Evolutionary conservation across 805 yeast species (phyloP).

Genomic region (Metschnikowia noctiluminum): DNA sequence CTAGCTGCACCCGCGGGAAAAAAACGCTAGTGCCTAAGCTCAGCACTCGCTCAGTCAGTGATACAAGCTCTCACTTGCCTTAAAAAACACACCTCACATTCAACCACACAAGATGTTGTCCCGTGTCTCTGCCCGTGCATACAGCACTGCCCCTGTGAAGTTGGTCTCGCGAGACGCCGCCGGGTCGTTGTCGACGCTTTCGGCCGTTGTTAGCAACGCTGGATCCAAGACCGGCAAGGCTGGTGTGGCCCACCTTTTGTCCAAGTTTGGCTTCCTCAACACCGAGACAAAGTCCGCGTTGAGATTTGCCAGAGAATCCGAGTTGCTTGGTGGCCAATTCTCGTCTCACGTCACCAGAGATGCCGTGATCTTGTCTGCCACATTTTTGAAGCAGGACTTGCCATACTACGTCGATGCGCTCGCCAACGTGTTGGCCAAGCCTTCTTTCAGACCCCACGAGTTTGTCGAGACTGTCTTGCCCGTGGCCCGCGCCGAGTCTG

Average conservation of each 20-base stretch:
- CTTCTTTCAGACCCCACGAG: constrained; percentile 82
- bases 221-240: constrained; percentile 75
- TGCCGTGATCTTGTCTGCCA: constrained; percentile 71
- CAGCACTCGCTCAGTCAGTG: neutral
- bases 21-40: neutral
- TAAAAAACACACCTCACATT: neutral
- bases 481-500: constrained; percentile 61
- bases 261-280: constrained; percentile 81
- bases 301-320: constrained; percentile 91
- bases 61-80: neutral
- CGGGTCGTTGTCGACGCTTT: constrained; percentile 67
- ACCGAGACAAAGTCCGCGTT: constrained; percentile 81
- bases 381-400: constrained; percentile 80
- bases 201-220: constrained; percentile 75
- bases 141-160: constrained; percentile 45
- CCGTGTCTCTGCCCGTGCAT: constrained; percentile 41
- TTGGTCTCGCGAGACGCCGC: constrained; percentile 54
- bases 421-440: constrained; percentile 66
- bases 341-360: constrained; percentile 76
- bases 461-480: constrained; percentile 79
- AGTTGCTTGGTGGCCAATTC: constrained; percentile 84
- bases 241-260: constrained; percentile 83
- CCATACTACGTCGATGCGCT: constrained; percentile 89
- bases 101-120: constrained; percentile 31
- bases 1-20: neutral